Evolutionary conservation across 345 rosid genomes (phyloP).

Genomic region (Linum usitatissimum): DNA sequence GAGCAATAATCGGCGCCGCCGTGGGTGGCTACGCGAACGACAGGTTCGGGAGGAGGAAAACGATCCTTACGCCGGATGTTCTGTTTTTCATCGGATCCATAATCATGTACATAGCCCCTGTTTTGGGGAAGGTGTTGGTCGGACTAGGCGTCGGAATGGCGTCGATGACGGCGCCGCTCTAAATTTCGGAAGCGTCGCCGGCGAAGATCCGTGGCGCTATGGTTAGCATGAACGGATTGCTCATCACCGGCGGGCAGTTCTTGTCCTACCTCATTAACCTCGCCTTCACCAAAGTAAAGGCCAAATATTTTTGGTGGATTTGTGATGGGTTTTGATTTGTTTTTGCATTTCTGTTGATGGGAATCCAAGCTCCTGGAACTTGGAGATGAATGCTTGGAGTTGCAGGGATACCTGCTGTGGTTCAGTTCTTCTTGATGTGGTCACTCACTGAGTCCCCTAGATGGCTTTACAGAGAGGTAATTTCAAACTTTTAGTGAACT

Average conservation of each 20-base stretch:
- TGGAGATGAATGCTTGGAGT: conserved; percentile 99
- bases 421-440: conserved; percentile 61
- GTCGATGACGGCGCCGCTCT: conserved; percentile 90
- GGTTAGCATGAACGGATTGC: conserved; percentile 69
- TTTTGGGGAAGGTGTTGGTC: conserved; percentile 57
- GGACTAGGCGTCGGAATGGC: conserved; percentile 97
- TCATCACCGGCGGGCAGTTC: conserved; percentile 83
- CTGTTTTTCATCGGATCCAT: conserved; percentile 60
- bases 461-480: conserved; percentile 60
- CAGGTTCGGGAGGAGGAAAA: conserved; percentile 52
- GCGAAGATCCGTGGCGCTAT: conserved; percentile 85
- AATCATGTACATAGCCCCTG: conserved; percentile 63
- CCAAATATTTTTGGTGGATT: not conserved
- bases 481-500: not conserved
- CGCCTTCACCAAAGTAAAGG: conserved; percentile 48
- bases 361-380: conserved; percentile 45
- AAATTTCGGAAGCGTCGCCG: conserved; percentile 88
- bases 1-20: conserved; percentile 84
- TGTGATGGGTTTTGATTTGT: not conserved
- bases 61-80: conserved; percentile 50
- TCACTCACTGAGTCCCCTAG: conserved; percentile 82
- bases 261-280: conserved; percentile 74
- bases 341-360: not conserved
- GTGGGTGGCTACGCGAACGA: conserved; percentile 72
- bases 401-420: conserved; percentile 46